A percentile compares a stretch with the other conserved stretches of the same genome.
phyloP scores from a whole-genome alignment of 1,284 basidiomycete species.

The Entoloma clypeatum region DNA sequence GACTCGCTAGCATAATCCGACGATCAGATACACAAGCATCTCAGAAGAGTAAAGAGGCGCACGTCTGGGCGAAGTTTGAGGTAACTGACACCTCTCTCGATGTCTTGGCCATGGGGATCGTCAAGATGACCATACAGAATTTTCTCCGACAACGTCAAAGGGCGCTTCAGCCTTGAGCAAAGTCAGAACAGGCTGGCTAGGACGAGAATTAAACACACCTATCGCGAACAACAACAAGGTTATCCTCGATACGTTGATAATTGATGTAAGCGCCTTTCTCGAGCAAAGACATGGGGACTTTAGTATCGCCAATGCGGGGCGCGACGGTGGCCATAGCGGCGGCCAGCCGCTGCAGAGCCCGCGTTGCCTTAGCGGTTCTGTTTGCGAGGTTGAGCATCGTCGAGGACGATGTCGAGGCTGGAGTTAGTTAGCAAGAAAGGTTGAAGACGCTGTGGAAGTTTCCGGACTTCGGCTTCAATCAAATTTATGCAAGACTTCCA shows the following conservation, averaged over 20 bases:
- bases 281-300: slow-evolving; percentile 88
- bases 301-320: slow-evolving; percentile 83
- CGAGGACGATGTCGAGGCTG: slow-evolving; percentile 23
- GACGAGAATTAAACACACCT: slow-evolving; percentile 29
- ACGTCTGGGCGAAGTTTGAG: slow-evolving; percentile 96
- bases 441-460: slow-evolving; percentile 23
- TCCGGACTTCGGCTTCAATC: slow-evolving; percentile 31
- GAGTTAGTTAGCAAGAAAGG: too few species aligned
- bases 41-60: slow-evolving; percentile 31
- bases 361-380: slow-evolving; percentile 56
- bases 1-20: slow-evolving; percentile 72
- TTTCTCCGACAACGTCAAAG: slow-evolving; percentile 97
- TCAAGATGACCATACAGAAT: slow-evolving; percentile 98
- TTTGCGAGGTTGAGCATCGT: slow-evolving; percentile 69
- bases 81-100: slow-evolving; percentile 84
- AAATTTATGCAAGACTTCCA: slow-evolving; percentile 36
- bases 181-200: slow-evolving; percentile 9
- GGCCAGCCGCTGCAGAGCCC: slow-evolving; percentile 55
- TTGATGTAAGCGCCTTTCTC: slow-evolving; percentile 91
- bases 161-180: slow-evolving; percentile 74
- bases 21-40: slow-evolving; percentile 12
- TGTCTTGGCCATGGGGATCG: slow-evolving; percentile 88
- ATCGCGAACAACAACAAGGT: slow-evolving; percentile 80
- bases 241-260: slow-evolving; percentile 97
- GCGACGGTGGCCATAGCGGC: slow-evolving; percentile 78